Percentiles rank a stretch among this genome's conserved stretches.
Conservation (phyloP, 495 filamentous ascomycete species). For the Xanthoparmelia taractica region DNA sequence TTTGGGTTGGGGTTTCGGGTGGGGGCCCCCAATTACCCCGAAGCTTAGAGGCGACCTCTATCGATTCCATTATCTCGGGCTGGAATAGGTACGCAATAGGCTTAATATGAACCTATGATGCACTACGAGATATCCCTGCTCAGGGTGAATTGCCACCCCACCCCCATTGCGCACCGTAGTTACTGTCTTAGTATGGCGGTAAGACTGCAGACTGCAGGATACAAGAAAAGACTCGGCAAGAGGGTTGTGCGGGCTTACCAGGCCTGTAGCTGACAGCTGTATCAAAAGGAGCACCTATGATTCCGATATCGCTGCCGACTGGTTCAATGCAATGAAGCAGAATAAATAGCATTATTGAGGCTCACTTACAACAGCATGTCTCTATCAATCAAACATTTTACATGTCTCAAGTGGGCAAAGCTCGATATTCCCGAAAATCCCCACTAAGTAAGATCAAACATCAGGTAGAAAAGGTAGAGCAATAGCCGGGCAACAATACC, state of each 20-base stretch:
- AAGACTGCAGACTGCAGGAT: conserved; percentile 16
- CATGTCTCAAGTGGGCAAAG: conserved; percentile 70
- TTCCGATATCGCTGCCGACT: conserved; percentile 53
- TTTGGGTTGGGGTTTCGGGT: too few relatives aligned
- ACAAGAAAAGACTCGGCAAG: conserved; percentile 23
- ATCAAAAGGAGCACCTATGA: conserved; percentile 79
- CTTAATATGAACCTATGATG: too few relatives aligned
- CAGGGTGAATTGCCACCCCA: too few relatives aligned
- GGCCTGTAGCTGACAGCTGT: conserved; percentile 75
- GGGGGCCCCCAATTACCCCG: too few relatives aligned
- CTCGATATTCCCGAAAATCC: conserved; percentile 69
- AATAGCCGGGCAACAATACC: conserved; percentile 26
- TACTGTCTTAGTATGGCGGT: too few relatives aligned
- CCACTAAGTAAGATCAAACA: conserved; percentile 43
- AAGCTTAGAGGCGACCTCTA: too few relatives aligned
- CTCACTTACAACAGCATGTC: conserved; percentile 42
- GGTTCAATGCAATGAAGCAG: neutral
- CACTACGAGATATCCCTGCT: too few relatives aligned
- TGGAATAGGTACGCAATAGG: too few relatives aligned
- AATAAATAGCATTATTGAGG: neutral
- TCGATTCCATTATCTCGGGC: too few relatives aligned
- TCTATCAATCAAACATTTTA: conserved; percentile 65
- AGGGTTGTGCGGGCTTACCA: conserved; percentile 37
- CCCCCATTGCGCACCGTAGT: too few relatives aligned
- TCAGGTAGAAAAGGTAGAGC: neutral